These are phyloP conservation scores for Fusarium irregulare DNA, from an alignment of 2,329 filamentous ascomycete species.

Conservation along the genomic window DNA sequence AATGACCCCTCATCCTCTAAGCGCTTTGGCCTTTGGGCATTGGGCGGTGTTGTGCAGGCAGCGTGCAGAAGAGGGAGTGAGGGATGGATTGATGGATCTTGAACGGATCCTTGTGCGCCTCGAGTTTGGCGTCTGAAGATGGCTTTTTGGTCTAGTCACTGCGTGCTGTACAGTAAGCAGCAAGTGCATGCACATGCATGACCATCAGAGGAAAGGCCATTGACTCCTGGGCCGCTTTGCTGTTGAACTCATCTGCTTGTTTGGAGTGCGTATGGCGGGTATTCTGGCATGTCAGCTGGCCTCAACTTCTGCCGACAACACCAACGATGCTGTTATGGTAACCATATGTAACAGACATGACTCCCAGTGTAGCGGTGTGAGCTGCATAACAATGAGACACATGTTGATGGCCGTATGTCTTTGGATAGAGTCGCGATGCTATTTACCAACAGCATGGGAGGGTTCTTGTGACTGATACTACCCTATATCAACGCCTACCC, in stretches of 20 bases:
- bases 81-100: slow-evolving; percentile 1
- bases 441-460: slow-evolving; percentile 9
- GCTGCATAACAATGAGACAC: slow-evolving; percentile 11
- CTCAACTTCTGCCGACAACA: neutral
- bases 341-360: neutral
- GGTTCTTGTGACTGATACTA: slow-evolving; percentile 1
- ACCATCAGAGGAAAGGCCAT: neutral
- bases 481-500: slow-evolving; percentile 13
- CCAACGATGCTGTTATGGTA: slow-evolving; percentile 18
- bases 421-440: neutral
- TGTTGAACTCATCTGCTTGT: neutral
- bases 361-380: slow-evolving; percentile 22
- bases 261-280: slow-evolving; percentile 8
- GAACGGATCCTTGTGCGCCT: slow-evolving; percentile 1
- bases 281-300: slow-evolving; percentile 21
- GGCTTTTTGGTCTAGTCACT: neutral
- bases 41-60: slow-evolving; percentile 33
- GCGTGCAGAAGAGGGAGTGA: neutral
- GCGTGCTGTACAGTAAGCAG: neutral
- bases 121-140: neutral
- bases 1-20: slow-evolving; percentile 17
- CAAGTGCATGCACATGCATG: neutral
- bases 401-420: slow-evolving; percentile 1
- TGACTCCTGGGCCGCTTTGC: neutral
- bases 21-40: slow-evolving; percentile 23